A percentile compares a stretch with the other conserved stretches of the same genome.
phyloP scores from a whole-genome alignment of 2,329 filamentous ascomycete species.

The Claviceps citrina region DNA sequence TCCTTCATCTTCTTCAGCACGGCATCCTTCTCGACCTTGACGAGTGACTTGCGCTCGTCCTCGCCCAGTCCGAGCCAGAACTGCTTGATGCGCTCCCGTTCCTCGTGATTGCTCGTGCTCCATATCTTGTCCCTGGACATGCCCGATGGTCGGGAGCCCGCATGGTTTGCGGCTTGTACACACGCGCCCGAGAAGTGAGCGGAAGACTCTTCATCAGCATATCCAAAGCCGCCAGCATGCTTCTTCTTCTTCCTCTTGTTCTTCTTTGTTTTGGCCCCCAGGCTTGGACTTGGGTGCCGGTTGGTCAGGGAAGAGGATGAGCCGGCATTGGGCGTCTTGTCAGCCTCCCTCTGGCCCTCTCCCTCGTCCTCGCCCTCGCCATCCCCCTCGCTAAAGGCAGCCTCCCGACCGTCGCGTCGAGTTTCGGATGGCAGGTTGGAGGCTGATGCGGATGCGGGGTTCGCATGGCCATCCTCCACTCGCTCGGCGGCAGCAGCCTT shows the following conservation, averaged over 20 bases:
- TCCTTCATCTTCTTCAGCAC: constrained; percentile 99
- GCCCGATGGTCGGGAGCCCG: constrained; percentile 19
- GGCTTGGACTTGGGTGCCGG: constrained; percentile 14
- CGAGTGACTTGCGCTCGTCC: constrained; percentile 82
- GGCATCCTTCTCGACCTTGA: constrained; percentile 97
- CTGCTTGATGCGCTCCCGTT: constrained; percentile 92
- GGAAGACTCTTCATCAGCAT: constrained; percentile 9
- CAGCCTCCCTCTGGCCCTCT: constrained; percentile 38
- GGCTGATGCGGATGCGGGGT: constrained; percentile 17
- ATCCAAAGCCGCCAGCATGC: constrained; percentile 12
- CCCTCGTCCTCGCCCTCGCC: no score
- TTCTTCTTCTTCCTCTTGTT: constrained; percentile 44
- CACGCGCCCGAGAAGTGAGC: not conserved
- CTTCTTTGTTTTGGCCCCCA: constrained; percentile 35
- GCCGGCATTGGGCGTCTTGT: constrained; percentile 22
- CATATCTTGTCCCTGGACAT: constrained; percentile 77
- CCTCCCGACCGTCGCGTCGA: constrained; percentile 29
- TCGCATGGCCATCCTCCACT: constrained; percentile 25
- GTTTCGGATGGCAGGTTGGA: constrained; percentile 11
- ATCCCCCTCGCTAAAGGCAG: constrained; percentile 41
- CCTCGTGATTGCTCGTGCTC: constrained; percentile 89
- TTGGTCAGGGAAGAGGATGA: constrained; percentile 16
- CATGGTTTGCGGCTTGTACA: constrained; percentile 11
- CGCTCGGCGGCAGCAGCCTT: constrained; percentile 38
- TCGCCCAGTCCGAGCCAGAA: constrained; percentile 94